Evolutionary conservation across 108 stramenopile species (phyloP), one percentile per base, ranked within the genome.

Genomic region (Cyclostephanos tholiformis): DNA sequence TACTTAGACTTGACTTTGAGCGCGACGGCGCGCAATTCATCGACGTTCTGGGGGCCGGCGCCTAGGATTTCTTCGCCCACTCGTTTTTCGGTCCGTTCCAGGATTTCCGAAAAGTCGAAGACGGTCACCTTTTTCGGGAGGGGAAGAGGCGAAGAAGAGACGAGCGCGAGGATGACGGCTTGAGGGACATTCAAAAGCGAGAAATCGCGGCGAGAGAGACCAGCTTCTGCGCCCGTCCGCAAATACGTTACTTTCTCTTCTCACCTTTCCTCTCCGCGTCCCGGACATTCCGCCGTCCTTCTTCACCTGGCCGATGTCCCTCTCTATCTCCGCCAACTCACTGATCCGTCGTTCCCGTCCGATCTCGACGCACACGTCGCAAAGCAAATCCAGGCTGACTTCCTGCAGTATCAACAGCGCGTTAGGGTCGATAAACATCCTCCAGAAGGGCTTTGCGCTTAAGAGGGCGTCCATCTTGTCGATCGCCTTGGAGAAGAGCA

Each of bases 391-490:
- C 82, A 95, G 84, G 46, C 87, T 80, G 20, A 92, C 67, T 70
- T 95, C 93, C 66, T 92, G 91, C 46, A 89, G 75, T 41, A 87
- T 87, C 63, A 92, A 62, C 71, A 95, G 82, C 52, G 93, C 84
- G 70, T 91, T 87, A 39, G 93, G 93, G 79, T 95, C 89, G 41
- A 82, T 89, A 82, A 95, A 95, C 91, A 92, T 91, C 74, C 80
- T 88, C 93, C 93, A 95, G 82, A 95, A 95, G 30, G 93, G 91
- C 58, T 95, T 95, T 63, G 90, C 87, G 9, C 80, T 82, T 39
- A 95, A 62, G 44, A 95, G 67, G 5, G 93, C 93, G 79, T 95
- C 93, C 91, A 95, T 95, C 12, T 87, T 85, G 64, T 95, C 93
- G n/a, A 90, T 77, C 17, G 71, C 55, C 65, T 92, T 95, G 30